Base-by-base conservation (phyloP, 148 eudicot genomes). In the Chenopodium album region DNA sequence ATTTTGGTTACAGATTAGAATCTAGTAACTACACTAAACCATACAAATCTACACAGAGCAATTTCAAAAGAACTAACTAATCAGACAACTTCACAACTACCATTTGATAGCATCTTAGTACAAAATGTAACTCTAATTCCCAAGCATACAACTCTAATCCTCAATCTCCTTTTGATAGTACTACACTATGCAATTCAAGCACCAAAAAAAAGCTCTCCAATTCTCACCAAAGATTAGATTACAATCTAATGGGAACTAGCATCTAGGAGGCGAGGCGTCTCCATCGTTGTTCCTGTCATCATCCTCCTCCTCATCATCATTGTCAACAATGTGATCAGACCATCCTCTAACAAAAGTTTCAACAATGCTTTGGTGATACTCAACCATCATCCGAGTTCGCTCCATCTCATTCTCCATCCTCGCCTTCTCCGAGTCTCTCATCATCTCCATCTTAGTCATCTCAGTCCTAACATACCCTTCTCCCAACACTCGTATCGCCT, bases 351-450 rank as follows among this genome's bases (percentile, higher is more conserved):
- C 87, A 73, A 95, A 91, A 1, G 98, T 91, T 68, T 95, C 92
- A 14, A 95, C 88, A 71, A 95, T 87, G 71, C 86, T 87, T 65
- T 88, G 94, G 83, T 95, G 97, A 2, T 93, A 92, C 72, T 95
- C 92, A 2, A 93, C 90, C 20, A 93, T 82, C 94, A 92, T 83
- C 83, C 91, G 86, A 11, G 92, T 92, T 9, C 97, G 85, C 85
- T 92, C 93, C 96, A 95, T 83, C 88, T 95, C 98, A 92, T 85
- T 92, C 74, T 95, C 96, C 92, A 93, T 91, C 69, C 96, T 82
- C 82, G 84, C 84, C 72, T 88, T 88, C 89, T 93, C 98, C 14
- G 89, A 82, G 81, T 92, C 93, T 63, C 88, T 81, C 77, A 86
- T 87, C 94, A 91, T 88, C 50, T 95, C 98, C 88, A 95, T 93